These are phyloP conservation scores for Arachis stenosperma DNA, from an alignment of 306 rosid genomes.

Conservation along the genomic window DNA sequence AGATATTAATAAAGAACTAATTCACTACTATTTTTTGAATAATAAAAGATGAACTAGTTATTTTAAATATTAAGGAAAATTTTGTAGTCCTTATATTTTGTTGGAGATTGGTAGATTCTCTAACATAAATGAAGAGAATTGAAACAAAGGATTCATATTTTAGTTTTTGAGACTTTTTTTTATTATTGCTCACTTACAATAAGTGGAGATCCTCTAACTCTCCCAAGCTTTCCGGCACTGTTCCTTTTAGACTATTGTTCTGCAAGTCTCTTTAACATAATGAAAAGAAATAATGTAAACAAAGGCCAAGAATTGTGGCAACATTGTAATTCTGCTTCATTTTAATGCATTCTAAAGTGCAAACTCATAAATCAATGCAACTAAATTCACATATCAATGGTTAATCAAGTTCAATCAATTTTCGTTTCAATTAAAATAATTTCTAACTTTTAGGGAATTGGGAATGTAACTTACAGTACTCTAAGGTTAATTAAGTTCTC, in stretches of 20 bases:
- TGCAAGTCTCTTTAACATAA: slow-evolving; percentile 75
- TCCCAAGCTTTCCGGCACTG: slow-evolving; percentile 88
- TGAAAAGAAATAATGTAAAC: background rate
- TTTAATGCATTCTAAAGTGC: background rate
- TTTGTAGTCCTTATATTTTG: too few relatives aligned
- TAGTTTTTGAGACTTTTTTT: background rate
- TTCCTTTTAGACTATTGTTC: slow-evolving; percentile 69
- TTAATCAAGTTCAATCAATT: too few relatives aligned
- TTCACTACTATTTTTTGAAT: too few relatives aligned
- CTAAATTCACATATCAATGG: too few relatives aligned
- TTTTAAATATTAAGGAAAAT: too few relatives aligned
- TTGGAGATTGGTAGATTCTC: too few relatives aligned
- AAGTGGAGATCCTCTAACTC: slow-evolving; percentile 78
- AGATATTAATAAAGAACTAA: too few relatives aligned
- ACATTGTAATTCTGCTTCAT: background rate
- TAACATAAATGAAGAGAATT: too few relatives aligned
- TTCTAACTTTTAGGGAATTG: background rate
- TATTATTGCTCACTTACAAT: slow-evolving; percentile 55
- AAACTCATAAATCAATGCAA: background rate
- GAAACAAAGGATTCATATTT: slow-evolving; percentile 9
- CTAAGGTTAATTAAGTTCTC: slow-evolving; percentile 72
- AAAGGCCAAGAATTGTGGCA: slow-evolving; percentile 12
- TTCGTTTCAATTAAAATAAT: too few relatives aligned
- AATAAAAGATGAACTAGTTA: too few relatives aligned
- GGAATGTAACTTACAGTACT: slow-evolving; percentile 62